Evolutionary conservation across 306 rosid species (phyloP).

Genomic region (Vicia villosa): DNA sequence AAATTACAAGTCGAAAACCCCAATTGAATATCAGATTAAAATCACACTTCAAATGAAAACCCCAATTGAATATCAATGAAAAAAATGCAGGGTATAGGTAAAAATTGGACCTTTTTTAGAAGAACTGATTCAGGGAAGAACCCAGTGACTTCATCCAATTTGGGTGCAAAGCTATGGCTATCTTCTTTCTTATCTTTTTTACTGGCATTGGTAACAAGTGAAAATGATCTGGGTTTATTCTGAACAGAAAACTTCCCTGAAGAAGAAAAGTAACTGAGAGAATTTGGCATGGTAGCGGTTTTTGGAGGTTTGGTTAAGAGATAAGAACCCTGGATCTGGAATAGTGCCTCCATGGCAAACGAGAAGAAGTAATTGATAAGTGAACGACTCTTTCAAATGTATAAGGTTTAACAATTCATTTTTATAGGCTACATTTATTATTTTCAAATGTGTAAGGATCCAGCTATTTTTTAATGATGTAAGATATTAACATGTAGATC

Average conservation of each 20-base stretch:
- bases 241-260: constrained; percentile 38
- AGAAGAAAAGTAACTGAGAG: constrained; percentile 24
- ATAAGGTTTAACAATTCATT: background rate
- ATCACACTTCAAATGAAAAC: background rate
- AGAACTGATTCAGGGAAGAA: constrained; percentile 93
- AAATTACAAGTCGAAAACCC: constrained; percentile 30
- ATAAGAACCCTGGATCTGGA: constrained; percentile 46
- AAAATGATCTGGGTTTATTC: constrained; percentile 41
- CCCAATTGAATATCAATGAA: constrained; percentile 31
- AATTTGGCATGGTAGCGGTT: constrained; percentile 27
- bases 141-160: constrained; percentile 69
- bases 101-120: constrained; percentile 63
- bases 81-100: constrained; percentile 13
- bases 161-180: constrained; percentile 59
- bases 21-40: constrained; percentile 36
- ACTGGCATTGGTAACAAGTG: constrained; percentile 53
- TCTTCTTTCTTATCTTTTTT: constrained; percentile 59
- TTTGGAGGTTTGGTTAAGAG: constrained; percentile 36
- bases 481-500: too few relatives aligned
- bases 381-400: background rate
- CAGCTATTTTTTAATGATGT: too few relatives aligned
- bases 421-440: background rate
- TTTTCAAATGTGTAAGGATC: too few relatives aligned
- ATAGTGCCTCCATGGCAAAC: constrained; percentile 53
- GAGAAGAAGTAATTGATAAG: background rate